phyloP scores from a whole-genome alignment of 2,329 filamentous ascomycete genomes.

The Taxawa tesnikishii region DNA sequence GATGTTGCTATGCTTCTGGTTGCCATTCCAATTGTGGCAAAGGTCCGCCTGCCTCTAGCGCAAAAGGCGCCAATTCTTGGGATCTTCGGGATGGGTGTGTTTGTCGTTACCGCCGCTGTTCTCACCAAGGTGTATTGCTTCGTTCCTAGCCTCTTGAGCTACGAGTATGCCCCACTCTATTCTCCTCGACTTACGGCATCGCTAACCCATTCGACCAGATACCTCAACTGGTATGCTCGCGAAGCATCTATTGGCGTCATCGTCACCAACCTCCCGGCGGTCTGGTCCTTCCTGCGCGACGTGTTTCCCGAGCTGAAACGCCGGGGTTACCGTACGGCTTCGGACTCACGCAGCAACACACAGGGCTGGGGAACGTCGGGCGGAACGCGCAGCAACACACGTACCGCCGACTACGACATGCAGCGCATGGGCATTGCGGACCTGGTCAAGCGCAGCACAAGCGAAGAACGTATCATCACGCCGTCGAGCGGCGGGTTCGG shows the following conservation, averaged over 20 bases:
- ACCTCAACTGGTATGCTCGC: slow-evolving; percentile 10
- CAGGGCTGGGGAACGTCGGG: not conserved
- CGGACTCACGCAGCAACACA: not conserved
- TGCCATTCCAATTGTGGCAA: slow-evolving; percentile 8
- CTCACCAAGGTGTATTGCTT: slow-evolving; percentile 10
- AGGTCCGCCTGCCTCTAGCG: slow-evolving; percentile 7
- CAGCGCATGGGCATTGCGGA: not conserved
- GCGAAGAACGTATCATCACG: not conserved
- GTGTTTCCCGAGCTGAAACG: not conserved
- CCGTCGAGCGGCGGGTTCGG: too few species aligned
- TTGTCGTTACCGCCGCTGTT: slow-evolving; percentile 10
- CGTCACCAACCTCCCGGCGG: slow-evolving; percentile 9
- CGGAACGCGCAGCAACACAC: not conserved
- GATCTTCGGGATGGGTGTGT: slow-evolving; percentile 10
- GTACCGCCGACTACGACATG: not conserved
- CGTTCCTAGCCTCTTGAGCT: slow-evolving; percentile 3
- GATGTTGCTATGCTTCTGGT: slow-evolving; percentile 9
- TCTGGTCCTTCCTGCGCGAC: slow-evolving; percentile 6
- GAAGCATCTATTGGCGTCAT: slow-evolving; percentile 8
- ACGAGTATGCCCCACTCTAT: slow-evolving; percentile 2
- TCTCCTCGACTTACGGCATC: not conserved
- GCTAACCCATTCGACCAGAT: slow-evolving; percentile 1
- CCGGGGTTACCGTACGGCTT: not conserved
- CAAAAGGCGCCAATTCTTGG: slow-evolving; percentile 8
- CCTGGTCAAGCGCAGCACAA: not conserved